These are phyloP conservation scores for Annulohypoxylon stygium DNA, from an alignment of 495 filamentous ascomycete species.

Conservation along the genomic window DNA sequence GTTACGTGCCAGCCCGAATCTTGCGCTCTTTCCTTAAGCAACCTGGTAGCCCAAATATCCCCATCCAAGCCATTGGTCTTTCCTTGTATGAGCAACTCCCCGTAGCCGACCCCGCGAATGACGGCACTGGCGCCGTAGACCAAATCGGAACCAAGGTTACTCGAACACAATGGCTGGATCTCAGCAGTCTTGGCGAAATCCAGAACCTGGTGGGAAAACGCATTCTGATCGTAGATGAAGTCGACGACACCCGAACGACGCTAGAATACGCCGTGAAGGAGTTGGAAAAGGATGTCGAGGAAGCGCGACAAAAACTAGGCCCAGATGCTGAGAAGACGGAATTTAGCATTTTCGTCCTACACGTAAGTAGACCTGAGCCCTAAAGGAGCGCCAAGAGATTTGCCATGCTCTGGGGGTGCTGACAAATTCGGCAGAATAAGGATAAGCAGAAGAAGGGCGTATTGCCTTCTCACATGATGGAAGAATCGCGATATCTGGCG, in stretches of 20 bases:
- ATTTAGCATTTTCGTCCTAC: slow-evolving; percentile 94
- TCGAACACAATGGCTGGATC: slow-evolving; percentile 97
- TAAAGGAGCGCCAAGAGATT: neutral
- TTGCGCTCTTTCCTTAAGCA: slow-evolving; percentile 97
- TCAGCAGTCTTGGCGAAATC: slow-evolving; percentile 87
- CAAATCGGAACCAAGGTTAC: slow-evolving; percentile 91
- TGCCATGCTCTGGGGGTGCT: slow-evolving; percentile 24
- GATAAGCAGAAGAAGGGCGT: slow-evolving; percentile 93
- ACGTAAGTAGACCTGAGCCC: slow-evolving; percentile 70
- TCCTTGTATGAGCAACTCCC: slow-evolving; percentile 93
- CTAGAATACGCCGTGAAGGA: slow-evolving; percentile 97
- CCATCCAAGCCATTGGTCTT: slow-evolving; percentile 98
- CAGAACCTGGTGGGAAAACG: slow-evolving; percentile 95
- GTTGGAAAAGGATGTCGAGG: slow-evolving; percentile 94
- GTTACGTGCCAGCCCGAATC: slow-evolving; percentile 97
- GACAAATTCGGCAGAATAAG: slow-evolving; percentile 78
- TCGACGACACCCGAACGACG: slow-evolving; percentile 97
- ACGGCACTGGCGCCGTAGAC: slow-evolving; percentile 69
- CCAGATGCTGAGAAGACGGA: slow-evolving; percentile 76
- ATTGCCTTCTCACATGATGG: slow-evolving; percentile 84
- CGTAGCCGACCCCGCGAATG: slow-evolving; percentile 49
- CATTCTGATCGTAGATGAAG: slow-evolving; percentile 98
- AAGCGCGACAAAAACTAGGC: slow-evolving; percentile 78
- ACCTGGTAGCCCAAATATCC: slow-evolving; percentile 90
- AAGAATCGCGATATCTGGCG: slow-evolving; percentile 81